Evolutionary conservation across 768 basidiomycete genomes (phyloP), one percentile per base, ranked within the genome.

Genomic region (Sporobolomyces pararoseus): DNA sequence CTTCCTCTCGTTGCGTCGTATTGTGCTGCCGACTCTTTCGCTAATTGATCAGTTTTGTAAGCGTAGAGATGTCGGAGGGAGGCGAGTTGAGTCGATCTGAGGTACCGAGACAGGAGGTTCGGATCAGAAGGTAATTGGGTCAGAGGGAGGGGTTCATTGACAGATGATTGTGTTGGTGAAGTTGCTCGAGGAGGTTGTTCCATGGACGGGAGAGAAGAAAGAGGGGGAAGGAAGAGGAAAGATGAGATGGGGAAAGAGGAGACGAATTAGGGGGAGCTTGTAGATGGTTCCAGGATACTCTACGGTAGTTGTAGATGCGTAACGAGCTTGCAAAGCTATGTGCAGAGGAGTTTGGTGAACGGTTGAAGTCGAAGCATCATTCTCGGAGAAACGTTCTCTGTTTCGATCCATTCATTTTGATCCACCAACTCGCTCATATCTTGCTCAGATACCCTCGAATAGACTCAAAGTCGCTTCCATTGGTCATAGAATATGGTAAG

Each of bases 41-140:
- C 55, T 53, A 65, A 59, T 19, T 61, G 29, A 42, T 58, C 53
- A 25, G 64, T 58, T 42, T 68, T 68, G 60, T 65, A 49, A 39
- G 68, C 66, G 67, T 63, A 73, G 4, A 69, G 63, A 25, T 44
- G 49, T 16, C 67, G 71, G 23, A 73, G 67, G 5, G 67, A 46
- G 32, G 59, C 39, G 60, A 73, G 71, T 31, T 73, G 71, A 4
- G 29, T 49, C 21, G 57, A 51, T 9, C 66, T 67, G 46, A 73
- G 49, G 63, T 69, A 73, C 34, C 53, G 58, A 7, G 71, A 16
- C 35, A 68, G 61, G 35, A 60, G 25, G 2, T 32, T 29, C 21
- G 64, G 66, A 34, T 68, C 55, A 21, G 60, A 31, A 7, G 67
- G 64, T 31, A 66, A 63, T 19, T 34, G 63, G 16, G 63, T 65